Percentiles rank a stretch among this genome's conserved stretches.
These are phyloP conservation scores for Phytophthora pisi DNA, from an alignment of 352 stramenopile species.

Conservation along the genomic window DNA sequence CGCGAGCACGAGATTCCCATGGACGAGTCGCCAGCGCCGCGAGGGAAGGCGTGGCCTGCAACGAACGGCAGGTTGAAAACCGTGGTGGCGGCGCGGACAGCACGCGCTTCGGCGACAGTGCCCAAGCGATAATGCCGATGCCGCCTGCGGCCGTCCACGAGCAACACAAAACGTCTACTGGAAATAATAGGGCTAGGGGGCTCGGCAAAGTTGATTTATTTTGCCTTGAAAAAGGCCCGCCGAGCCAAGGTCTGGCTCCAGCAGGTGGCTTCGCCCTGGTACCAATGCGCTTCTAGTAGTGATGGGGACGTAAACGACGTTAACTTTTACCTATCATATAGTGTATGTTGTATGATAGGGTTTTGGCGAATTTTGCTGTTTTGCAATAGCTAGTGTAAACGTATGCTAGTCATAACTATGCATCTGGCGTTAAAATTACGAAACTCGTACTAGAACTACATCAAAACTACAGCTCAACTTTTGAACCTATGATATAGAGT, in stretches of 20 bases:
- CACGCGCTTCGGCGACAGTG: background rate
- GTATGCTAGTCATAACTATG: too few relatives aligned
- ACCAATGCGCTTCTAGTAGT: constrained; percentile 4
- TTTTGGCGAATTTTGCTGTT: too few relatives aligned
- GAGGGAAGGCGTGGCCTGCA: constrained; percentile 18
- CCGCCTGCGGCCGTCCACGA: background rate
- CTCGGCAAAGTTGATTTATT: constrained; percentile 42
- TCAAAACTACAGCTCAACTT: too few relatives aligned
- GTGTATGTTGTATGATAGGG: too few relatives aligned
- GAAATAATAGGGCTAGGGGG: constrained; percentile 36
- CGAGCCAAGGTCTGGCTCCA: too few relatives aligned
- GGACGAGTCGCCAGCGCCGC: constrained; percentile 23
- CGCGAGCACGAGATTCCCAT: constrained; percentile 54
- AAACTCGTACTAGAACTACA: too few relatives aligned
- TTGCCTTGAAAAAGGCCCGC: constrained; percentile 23
- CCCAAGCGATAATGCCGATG: constrained; percentile 17
- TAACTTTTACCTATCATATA: too few relatives aligned
- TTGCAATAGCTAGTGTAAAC: too few relatives aligned
- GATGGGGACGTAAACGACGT: too few relatives aligned
- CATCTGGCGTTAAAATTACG: too few relatives aligned
- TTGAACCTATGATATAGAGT: too few relatives aligned
- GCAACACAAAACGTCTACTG: constrained; percentile 31
- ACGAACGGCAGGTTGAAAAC: constrained; percentile 25
- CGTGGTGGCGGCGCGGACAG: constrained; percentile 17
- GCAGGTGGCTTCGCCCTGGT: constrained; percentile 8